phyloP scores from a whole-genome alignment of 108 stramenopile genomes.

The Cyclostephanos invisitatus region DNA sequence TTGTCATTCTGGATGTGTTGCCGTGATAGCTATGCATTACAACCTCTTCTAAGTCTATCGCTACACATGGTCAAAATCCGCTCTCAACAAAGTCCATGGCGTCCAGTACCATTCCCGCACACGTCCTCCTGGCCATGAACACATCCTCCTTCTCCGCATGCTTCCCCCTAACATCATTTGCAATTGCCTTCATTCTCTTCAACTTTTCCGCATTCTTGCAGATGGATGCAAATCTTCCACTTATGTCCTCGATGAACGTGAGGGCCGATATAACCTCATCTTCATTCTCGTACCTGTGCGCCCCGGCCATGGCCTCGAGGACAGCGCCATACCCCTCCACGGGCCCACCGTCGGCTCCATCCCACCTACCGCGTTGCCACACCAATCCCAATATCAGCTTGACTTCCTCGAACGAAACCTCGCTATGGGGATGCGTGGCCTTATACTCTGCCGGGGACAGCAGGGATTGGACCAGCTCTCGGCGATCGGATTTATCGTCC shows the following conservation, averaged over 20 bases:
- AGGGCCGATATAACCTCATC: slow-evolving; percentile 43
- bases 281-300: slow-evolving; percentile 63
- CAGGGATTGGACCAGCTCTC: slow-evolving; percentile 52
- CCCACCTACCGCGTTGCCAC: slow-evolving; percentile 71
- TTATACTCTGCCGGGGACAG: slow-evolving; percentile 32
- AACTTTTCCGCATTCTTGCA: slow-evolving; percentile 27
- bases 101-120: slow-evolving; percentile 73
- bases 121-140: slow-evolving; percentile 52
- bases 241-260: slow-evolving; percentile 63
- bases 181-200: slow-evolving; percentile 46
- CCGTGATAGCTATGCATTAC: not conserved
- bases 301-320: slow-evolving; percentile 63
- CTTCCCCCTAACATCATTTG: slow-evolving; percentile 26
- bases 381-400: slow-evolving; percentile 74
- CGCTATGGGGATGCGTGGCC: slow-evolving; percentile 12
- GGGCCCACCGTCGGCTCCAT: slow-evolving; percentile 55
- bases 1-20: not conserved
- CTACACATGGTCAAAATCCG: slow-evolving; percentile 40
- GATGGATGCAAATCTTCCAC: slow-evolving; percentile 48
- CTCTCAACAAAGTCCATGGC: slow-evolving; percentile 75
- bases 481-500: slow-evolving; percentile 39
- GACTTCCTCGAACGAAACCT: slow-evolving; percentile 69
- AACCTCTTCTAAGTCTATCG: not conserved
- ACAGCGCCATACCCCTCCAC: slow-evolving; percentile 65
- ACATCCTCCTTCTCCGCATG: slow-evolving; percentile 39